Conservation (phyloP, 192 early-diverging fungal species). For the Cetraspora pellucida region DNA sequence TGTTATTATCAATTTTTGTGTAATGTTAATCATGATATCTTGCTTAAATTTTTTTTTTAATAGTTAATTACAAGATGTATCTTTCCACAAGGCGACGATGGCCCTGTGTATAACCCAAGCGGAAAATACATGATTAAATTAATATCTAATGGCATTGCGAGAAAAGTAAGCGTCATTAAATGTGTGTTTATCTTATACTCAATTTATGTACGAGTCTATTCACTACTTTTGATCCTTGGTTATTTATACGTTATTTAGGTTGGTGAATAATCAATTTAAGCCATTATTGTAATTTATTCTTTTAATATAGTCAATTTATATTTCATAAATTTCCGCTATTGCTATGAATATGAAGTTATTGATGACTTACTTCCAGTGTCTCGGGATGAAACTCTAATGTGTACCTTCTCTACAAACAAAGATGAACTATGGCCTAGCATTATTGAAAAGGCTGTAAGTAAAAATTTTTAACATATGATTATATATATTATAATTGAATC, state of each 20-base stretch:
- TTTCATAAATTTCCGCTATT: background rate
- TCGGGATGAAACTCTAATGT: conserved; percentile 74
- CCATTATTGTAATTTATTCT: background rate
- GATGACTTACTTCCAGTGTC: conserved; percentile 87
- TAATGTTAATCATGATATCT: background rate
- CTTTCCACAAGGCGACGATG: conserved; percentile 76
- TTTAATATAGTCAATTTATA: background rate
- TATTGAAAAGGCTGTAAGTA: conserved; percentile 82
- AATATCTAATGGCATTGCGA: conserved; percentile 80
- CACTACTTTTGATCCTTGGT: too few species aligned
- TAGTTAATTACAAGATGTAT: conserved; percentile 84
- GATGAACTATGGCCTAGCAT: conserved; percentile 84
- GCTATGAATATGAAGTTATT: conserved; percentile 52
- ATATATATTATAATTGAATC: background rate
- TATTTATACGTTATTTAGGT: too few species aligned
- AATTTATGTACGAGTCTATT: conserved; percentile 8
- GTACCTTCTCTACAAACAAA: conserved; percentile 78
- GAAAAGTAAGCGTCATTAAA: conserved; percentile 61
- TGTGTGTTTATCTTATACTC: conserved; percentile 13
- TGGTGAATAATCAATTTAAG: too few species aligned
- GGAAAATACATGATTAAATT: conserved; percentile 91
- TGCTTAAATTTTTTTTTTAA: background rate
- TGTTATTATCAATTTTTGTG: background rate
- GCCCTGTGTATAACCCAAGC: conserved; percentile 80
- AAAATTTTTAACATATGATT: background rate